Evolutionary conservation across 2,329 filamentous ascomycete genomes (phyloP).

Genomic region (Phialemoniopsis sp.): DNA sequence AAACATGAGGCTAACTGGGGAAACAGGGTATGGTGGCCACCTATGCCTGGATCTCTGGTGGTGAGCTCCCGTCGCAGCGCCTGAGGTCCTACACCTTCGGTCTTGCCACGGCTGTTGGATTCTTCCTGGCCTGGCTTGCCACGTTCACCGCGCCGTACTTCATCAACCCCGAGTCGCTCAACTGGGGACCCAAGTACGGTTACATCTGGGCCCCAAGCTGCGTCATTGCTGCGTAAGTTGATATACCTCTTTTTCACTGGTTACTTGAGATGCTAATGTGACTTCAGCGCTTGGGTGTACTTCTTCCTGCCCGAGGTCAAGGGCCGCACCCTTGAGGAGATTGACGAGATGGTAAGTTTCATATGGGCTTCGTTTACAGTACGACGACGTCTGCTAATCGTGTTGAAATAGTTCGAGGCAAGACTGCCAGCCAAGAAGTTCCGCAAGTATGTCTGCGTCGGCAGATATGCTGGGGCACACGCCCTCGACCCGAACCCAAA

Average conservation of each 20-base stretch:
- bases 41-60: conserved; percentile 54
- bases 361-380: conserved; percentile 10
- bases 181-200: conserved; percentile 55
- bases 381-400: conserved; percentile 3
- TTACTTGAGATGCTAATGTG: not conserved
- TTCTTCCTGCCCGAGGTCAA: conserved; percentile 51
- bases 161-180: conserved; percentile 48
- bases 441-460: conserved; percentile 24
- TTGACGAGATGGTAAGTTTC: conserved; percentile 45
- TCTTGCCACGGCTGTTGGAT: conserved; percentile 46
- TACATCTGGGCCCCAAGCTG: conserved; percentile 48
- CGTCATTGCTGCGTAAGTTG: conserved; percentile 19
- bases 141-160: conserved; percentile 58
- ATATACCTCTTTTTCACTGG: not conserved
- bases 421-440: conserved; percentile 36
- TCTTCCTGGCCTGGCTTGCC: conserved; percentile 51
- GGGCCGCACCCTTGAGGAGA: conserved; percentile 47
- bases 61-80: conserved; percentile 52
- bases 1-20: not conserved
- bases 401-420: conserved; percentile 23
- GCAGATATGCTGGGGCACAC: conserved; percentile 2
- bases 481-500: no score
- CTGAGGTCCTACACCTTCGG: conserved; percentile 54
- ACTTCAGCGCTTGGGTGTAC: conserved; percentile 29
- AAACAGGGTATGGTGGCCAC: conserved; percentile 41